Conservation (phyloP, 2,329 filamentous ascomycete genomes). For the Pseudodiploospora longispora region DNA sequence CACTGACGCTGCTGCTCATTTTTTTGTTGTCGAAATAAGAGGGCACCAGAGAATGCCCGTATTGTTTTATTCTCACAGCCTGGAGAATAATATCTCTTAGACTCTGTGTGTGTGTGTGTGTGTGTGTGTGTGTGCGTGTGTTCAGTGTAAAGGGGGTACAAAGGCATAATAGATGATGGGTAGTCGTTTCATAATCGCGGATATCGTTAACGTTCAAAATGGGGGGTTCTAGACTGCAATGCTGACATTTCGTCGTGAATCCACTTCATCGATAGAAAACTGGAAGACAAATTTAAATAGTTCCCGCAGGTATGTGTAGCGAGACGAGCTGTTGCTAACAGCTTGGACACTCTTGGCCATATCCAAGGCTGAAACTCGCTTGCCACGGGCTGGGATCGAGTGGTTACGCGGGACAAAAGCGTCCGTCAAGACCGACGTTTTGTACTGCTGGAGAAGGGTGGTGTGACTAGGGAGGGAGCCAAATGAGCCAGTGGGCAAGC, state of each 20-base stretch:
- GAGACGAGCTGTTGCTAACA: constrained; percentile 58
- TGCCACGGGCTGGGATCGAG: constrained; percentile 43
- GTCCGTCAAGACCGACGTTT: constrained; percentile 69
- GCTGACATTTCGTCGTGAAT: constrained; percentile 55
- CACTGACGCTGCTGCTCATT: too few relatives aligned
- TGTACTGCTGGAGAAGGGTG: constrained; percentile 68
- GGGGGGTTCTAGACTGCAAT: constrained; percentile 40
- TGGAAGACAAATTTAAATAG: constrained; percentile 80
- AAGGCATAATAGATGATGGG: too few relatives aligned
- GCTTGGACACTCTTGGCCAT: constrained; percentile 71
- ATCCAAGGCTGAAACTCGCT: constrained; percentile 60
- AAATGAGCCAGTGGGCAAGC: constrained; percentile 69
- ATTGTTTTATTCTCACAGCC: too few relatives aligned
- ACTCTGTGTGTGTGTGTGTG: too few relatives aligned
- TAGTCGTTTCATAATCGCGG: too few relatives aligned
- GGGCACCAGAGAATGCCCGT: too few relatives aligned
- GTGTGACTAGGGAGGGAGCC: constrained; percentile 64
- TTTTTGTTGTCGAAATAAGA: too few relatives aligned
- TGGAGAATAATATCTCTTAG: too few relatives aligned
- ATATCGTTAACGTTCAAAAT: too few relatives aligned
- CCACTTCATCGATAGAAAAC: constrained; percentile 71
- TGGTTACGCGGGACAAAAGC: constrained; percentile 40
- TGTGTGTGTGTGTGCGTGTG: too few relatives aligned
- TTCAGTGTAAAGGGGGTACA: too few relatives aligned
- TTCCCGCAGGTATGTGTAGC: constrained; percentile 74